phyloP scores from a whole-genome alignment of 2,329 filamentous ascomycete species.

The Penicillium sp. region DNA sequence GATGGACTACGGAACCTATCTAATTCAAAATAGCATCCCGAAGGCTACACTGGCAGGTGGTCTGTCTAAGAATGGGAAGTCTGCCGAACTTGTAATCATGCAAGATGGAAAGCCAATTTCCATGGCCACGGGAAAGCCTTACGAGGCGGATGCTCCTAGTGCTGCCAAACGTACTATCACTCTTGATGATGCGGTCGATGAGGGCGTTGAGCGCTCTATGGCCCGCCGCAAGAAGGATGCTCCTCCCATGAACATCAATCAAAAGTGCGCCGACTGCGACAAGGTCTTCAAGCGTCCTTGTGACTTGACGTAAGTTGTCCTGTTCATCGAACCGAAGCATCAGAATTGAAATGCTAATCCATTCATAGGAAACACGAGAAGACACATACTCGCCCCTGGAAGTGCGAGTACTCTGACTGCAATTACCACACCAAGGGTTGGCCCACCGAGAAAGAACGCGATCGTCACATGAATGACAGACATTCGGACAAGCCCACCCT shows the following conservation, averaged over 20 bases:
- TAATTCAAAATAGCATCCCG: conserved; percentile 40
- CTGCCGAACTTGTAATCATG: conserved; percentile 74
- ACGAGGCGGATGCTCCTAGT: conserved; percentile 50
- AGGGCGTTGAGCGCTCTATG: conserved; percentile 90
- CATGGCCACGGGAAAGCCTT: conserved; percentile 66
- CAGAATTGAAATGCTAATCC: conserved; percentile 9
- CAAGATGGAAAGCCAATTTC: conserved; percentile 78
- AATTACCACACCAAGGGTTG: conserved; percentile 88
- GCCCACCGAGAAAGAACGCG: conserved; percentile 97
- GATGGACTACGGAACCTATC: not conserved
- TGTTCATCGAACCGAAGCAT: not conserved
- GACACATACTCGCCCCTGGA: conserved; percentile 94
- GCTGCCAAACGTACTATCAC: conserved; percentile 55
- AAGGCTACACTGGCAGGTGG: conserved; percentile 80
- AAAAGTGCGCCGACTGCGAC: conserved; percentile 78
- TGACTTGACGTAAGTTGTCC: conserved; percentile 66
- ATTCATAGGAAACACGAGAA: conserved; percentile 80
- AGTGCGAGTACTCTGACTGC: conserved; percentile 79
- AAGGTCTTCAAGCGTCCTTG: conserved; percentile 97
- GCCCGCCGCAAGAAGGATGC: conserved; percentile 93
- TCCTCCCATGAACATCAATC: conserved; percentile 76
- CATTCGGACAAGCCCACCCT: conserved; percentile 77
- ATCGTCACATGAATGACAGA: conserved; percentile 94
- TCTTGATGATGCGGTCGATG: conserved; percentile 61
- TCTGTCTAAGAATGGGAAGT: conserved; percentile 75